Conservation (phyloP, 257 asterid species). For the Lavandula angustifolia region DNA sequence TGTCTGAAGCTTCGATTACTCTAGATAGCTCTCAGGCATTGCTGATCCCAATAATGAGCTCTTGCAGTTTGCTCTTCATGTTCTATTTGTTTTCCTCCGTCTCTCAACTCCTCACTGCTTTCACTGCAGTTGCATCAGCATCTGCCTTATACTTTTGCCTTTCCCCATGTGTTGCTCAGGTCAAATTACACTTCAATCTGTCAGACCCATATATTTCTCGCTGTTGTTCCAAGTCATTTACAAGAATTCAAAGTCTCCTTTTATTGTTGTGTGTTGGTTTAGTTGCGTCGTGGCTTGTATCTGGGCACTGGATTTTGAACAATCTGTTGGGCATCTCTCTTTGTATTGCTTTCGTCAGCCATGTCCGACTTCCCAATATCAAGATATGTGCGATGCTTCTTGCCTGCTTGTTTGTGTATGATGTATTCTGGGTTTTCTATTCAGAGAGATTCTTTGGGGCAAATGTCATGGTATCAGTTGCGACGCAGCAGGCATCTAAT, state of each 20-base stretch:
- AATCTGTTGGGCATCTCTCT: constrained; percentile 89
- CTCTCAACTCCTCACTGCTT: constrained; percentile 87
- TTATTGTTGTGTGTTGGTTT: constrained; percentile 49
- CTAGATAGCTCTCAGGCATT: constrained; percentile 90
- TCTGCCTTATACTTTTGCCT: constrained; percentile 85
- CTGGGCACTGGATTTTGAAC: constrained; percentile 94
- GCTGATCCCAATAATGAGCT: constrained; percentile 95
- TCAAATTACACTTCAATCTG: constrained; percentile 66
- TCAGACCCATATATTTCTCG: constrained; percentile 79
- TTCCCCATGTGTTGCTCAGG: constrained; percentile 59
- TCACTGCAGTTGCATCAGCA: constrained; percentile 86
- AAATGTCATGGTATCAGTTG: constrained; percentile 96
- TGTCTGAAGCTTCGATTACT: constrained; percentile 85
- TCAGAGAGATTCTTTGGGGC: constrained; percentile 95
- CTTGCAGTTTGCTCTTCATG: constrained; percentile 94
- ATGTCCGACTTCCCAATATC: constrained; percentile 93
- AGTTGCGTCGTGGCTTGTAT: constrained; percentile 76
- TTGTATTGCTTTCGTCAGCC: constrained; percentile 97
- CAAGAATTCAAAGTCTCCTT: constrained; percentile 66
- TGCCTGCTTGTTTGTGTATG: constrained; percentile 78
- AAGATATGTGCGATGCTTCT: constrained; percentile 93
- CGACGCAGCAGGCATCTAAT: constrained; percentile 89
- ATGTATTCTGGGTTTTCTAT: constrained; percentile 92
- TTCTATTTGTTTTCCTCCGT: constrained; percentile 91
- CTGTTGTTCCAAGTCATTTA: constrained; percentile 80